Evolutionary conservation across 2,329 filamentous ascomycete genomes (phyloP).

Genomic region (Beauveria sp.): DNA sequence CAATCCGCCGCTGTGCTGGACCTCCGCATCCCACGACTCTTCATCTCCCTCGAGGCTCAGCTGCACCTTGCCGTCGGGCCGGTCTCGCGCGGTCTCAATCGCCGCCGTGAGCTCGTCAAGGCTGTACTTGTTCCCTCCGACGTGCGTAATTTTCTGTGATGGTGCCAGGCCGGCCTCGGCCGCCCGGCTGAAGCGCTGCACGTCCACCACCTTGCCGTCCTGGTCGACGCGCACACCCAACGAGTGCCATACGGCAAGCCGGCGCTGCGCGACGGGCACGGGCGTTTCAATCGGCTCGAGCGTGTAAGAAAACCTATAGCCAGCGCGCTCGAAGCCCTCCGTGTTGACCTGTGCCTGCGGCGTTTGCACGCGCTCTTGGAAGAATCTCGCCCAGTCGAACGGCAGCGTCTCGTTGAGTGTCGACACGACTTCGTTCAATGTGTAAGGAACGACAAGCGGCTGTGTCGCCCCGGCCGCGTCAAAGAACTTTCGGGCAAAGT

Average conservation of each 20-base stretch:
- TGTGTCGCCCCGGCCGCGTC: not conserved
- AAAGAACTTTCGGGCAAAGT: slow-evolving; percentile 7
- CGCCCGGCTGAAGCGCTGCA: slow-evolving; percentile 2
- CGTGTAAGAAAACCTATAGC: slow-evolving; percentile 2
- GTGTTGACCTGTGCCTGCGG: slow-evolving; percentile 6
- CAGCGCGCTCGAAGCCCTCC: slow-evolving; percentile 10
- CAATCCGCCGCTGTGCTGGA: not conserved
- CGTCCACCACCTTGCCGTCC: slow-evolving; percentile 5
- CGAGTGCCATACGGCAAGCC: slow-evolving; percentile 10
- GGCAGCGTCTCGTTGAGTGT: not conserved
- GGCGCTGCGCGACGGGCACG: not conserved
- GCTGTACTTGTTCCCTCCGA: slow-evolving; percentile 1
- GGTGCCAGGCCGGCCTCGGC: slow-evolving; percentile 10
- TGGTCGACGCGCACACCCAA: slow-evolving; percentile 4
- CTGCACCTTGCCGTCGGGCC: not conserved
- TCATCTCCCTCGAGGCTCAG: not conserved
- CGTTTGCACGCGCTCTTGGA: not conserved
- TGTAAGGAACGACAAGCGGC: slow-evolving; percentile 10
- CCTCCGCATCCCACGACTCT: not conserved
- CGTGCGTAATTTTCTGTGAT: not conserved
- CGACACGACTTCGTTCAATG: slow-evolving; percentile 5
- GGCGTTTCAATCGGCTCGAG: not conserved
- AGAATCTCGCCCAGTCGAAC: slow-evolving; percentile 5
- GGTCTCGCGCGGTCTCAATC: slow-evolving; percentile 24
- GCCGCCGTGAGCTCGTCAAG: not conserved